These are phyloP conservation scores for Boletus rubescentipes DNA, from an alignment of 768 basidiomycete genomes.

Conservation along the genomic window DNA sequence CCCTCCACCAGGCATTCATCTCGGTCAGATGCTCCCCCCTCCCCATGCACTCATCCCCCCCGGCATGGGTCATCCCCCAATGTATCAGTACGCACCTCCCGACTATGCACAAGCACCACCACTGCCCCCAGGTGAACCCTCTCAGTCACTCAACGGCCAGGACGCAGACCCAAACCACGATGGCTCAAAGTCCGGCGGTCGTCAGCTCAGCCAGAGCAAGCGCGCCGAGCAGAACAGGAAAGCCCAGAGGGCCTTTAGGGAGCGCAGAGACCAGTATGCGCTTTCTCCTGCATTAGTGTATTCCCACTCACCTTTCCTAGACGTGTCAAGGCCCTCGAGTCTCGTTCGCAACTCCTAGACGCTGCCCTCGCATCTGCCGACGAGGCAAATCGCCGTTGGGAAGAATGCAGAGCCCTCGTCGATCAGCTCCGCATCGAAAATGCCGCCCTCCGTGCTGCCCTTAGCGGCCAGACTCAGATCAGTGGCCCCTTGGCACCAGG, in stretches of 20 bases:
- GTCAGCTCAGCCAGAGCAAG: slow-evolving; percentile 75
- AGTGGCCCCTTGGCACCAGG: slow-evolving; percentile 29
- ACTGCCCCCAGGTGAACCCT: slow-evolving; percentile 22
- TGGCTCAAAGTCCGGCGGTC: slow-evolving; percentile 32
- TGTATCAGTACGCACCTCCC: slow-evolving; percentile 37
- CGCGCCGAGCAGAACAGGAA: slow-evolving; percentile 94
- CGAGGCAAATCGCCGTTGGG: slow-evolving; percentile 87
- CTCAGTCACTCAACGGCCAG: slow-evolving; percentile 27
- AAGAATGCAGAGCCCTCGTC: slow-evolving; percentile 86
- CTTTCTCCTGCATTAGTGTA: background rate
- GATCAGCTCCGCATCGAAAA: slow-evolving; percentile 87
- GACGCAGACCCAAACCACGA: slow-evolving; percentile 2
- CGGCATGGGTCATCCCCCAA: slow-evolving; percentile 29
- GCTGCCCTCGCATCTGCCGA: slow-evolving; percentile 84
- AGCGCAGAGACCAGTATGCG: slow-evolving; percentile 82
- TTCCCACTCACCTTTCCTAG: slow-evolving; percentile 38
- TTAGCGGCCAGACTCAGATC: slow-evolving; percentile 44
- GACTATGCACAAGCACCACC: slow-evolving; percentile 32
- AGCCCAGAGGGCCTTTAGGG: slow-evolving; percentile 88
- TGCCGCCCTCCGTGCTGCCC: slow-evolving; percentile 68
- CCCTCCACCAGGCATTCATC: slow-evolving; percentile 34
- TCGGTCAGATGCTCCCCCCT: slow-evolving; percentile 56
- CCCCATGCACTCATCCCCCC: slow-evolving; percentile 52
- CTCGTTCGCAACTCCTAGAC: slow-evolving; percentile 81
- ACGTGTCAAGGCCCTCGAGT: slow-evolving; percentile 85